Percentiles rank a stretch among this genome's conserved stretches.
Conservation (phyloP, 495 filamentous ascomycete species). For the Penicillium psychrofluorescens region DNA sequence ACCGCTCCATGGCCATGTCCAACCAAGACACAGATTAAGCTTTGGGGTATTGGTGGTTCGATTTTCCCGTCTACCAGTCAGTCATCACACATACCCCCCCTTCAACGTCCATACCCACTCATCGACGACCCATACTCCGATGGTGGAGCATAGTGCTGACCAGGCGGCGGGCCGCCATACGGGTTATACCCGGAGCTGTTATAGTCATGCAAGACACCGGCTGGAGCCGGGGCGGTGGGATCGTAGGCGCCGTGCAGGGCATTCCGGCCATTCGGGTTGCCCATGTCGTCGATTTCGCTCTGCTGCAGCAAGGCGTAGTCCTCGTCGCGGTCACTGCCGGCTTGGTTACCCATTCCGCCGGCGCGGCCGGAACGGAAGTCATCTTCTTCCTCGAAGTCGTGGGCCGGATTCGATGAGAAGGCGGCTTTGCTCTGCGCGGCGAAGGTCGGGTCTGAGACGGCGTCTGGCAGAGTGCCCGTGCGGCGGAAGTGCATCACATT, state of each 20-base stretch:
- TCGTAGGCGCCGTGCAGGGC: conserved; percentile 33
- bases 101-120: conserved; percentile 21
- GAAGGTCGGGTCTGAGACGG: conserved; percentile 45
- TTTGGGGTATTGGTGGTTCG: conserved; percentile 17
- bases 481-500: conserved; percentile 71
- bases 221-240: conserved; percentile 25
- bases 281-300: conserved; percentile 36
- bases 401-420: conserved; percentile 42
- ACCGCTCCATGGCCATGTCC: conserved; percentile 31
- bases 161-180: conserved; percentile 40
- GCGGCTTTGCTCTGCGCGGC: conserved; percentile 42
- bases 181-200: conserved; percentile 26
- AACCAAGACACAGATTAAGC: conserved; percentile 7
- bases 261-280: conserved; percentile 25
- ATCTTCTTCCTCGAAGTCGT: conserved; percentile 43
- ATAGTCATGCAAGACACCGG: conserved; percentile 33
- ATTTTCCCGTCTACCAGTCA: conserved; percentile 4
- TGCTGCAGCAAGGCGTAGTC: conserved; percentile 42
- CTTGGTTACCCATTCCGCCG: conserved; percentile 24
- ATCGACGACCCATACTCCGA: conserved; percentile 17
- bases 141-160: conserved; percentile 28
- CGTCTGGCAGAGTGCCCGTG: conserved; percentile 68
- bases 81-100: neutral
- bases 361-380: conserved; percentile 40
- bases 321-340: conserved; percentile 33